Evolutionary conservation across 768 basidiomycete genomes (phyloP).

Genomic region (Panaeolus papilionaceus): DNA sequence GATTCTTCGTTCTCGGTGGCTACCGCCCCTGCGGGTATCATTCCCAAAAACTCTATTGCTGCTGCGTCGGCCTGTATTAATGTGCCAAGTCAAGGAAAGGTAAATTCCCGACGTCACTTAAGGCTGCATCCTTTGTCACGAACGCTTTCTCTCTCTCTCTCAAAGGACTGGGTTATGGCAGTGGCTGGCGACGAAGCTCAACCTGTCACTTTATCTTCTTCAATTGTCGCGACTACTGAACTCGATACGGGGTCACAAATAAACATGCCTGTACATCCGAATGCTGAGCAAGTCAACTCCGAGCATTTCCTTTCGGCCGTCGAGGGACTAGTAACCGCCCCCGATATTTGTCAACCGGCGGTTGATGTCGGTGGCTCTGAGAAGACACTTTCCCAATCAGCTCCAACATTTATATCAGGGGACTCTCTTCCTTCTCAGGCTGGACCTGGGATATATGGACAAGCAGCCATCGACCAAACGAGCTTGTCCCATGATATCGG

Average conservation of each 20-base stretch:
- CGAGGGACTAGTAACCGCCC: background rate
- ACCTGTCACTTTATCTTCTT: background rate
- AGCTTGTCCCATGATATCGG: background rate
- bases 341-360: background rate
- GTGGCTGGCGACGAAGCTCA: background rate
- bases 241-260: background rate
- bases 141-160: background rate
- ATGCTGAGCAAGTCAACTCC: background rate
- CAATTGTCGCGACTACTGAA: background rate
- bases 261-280: background rate
- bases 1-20: background rate
- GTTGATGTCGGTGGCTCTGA: background rate
- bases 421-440: background rate
- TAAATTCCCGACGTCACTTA: background rate
- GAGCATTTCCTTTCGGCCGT: conserved; percentile 2
- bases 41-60: conserved; percentile 7
- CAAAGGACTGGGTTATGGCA: background rate
- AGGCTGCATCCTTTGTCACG: background rate
- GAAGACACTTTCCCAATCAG: background rate
- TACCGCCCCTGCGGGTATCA: background rate
- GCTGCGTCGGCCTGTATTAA: background rate
- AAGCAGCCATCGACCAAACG: background rate
- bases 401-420: background rate
- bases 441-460: too few species aligned
- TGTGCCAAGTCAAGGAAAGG: background rate